Percentiles rank a stretch among this genome's conserved stretches.
Conservation (phyloP, 2,329 filamentous ascomycete genomes). For the Pleomassaria siparia region DNA sequence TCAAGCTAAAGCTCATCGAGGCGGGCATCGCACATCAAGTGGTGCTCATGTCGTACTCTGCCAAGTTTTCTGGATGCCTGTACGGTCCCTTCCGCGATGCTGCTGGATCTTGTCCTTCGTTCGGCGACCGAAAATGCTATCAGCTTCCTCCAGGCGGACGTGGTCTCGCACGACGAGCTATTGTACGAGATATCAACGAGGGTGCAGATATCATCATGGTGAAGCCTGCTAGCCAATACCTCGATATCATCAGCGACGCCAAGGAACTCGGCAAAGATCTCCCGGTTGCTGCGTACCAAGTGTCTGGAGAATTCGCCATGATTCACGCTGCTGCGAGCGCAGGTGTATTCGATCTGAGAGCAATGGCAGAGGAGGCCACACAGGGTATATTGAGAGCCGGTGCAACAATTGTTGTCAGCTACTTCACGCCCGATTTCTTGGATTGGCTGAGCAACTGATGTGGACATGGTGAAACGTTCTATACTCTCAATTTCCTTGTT, state of each 20-base stretch:
- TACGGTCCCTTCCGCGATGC: conserved; percentile 98
- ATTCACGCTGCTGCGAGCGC: conserved; percentile 94
- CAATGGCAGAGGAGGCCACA: conserved; percentile 92
- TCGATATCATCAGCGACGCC: conserved; percentile 96
- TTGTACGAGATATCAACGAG: conserved; percentile 85
- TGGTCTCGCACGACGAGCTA: conserved; percentile 87
- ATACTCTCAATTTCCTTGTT: not conserved
- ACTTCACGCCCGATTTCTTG: conserved; percentile 82
- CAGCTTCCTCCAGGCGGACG: conserved; percentile 91
- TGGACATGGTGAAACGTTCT: not conserved
- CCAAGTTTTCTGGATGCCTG: conserved; percentile 94
- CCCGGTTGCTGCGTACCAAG: conserved; percentile 93
- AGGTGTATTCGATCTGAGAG: conserved; percentile 91
- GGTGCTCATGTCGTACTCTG: conserved; percentile 95
- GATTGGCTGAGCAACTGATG: conserved; percentile 57
- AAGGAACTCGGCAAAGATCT: conserved; percentile 91
- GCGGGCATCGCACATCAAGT: conserved; percentile 89
- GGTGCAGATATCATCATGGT: conserved; percentile 99
- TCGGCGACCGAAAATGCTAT: conserved; percentile 95
- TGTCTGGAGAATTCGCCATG: conserved; percentile 97
- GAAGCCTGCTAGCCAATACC: conserved; percentile 91
- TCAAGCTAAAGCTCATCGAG: conserved; percentile 97
- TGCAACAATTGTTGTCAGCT: conserved; percentile 89
- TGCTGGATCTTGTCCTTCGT: conserved; percentile 84
- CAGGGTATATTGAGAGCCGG: conserved; percentile 92